These are phyloP conservation scores for Suillus subalutaceus DNA, from an alignment of 768 basidiomycete species.

Conservation along the genomic window DNA sequence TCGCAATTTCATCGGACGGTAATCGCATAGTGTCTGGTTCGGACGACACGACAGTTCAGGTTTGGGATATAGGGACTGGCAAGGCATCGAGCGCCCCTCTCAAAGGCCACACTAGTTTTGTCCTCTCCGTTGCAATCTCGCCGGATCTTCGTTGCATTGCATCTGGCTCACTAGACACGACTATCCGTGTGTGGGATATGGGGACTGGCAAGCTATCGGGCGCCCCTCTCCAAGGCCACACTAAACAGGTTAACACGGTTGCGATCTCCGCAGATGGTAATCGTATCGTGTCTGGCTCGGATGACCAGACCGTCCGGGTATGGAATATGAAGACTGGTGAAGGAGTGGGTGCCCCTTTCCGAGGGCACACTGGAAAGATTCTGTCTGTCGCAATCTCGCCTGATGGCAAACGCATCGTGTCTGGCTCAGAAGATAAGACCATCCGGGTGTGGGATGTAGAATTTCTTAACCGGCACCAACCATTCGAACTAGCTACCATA, in stretches of 20 bases:
- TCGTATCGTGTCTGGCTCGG: not conserved
- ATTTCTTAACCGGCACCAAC: not conserved
- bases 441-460: constrained; percentile 7
- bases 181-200: not conserved
- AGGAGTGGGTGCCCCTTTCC: not conserved
- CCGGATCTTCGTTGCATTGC: not conserved
- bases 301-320: not conserved
- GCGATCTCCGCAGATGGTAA: not conserved
- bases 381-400: not conserved
- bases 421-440: not conserved
- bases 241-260: not conserved
- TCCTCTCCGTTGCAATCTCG: not conserved
- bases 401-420: constrained; percentile 1
- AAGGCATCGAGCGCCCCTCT: not conserved
- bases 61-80: not conserved
- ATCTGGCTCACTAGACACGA: not conserved
- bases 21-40: not conserved
- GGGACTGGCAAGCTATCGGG: not conserved
- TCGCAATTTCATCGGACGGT: not conserved
- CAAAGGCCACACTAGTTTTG: not conserved
- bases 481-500: not conserved
- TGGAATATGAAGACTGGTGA: not conserved
- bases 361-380: not conserved
- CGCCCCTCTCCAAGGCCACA: not conserved
- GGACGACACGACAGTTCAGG: not conserved